phyloP scores from a whole-genome alignment of 805 yeast genomes.

The Schwanniomyces polymorphus region DNA sequence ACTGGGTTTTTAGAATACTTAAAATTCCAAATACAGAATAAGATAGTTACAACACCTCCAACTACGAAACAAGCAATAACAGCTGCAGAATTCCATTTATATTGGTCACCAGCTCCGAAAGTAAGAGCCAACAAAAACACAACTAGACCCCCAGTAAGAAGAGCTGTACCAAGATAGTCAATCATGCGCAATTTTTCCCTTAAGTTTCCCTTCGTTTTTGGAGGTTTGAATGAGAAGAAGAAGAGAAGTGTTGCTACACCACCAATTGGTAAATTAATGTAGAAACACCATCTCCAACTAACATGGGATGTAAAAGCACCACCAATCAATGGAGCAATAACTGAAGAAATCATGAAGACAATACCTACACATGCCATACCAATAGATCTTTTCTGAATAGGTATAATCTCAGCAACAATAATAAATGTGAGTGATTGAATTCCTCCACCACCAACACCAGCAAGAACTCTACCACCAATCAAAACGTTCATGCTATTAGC shows the following conservation, averaged over 20 bases:
- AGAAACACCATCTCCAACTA: conserved; percentile 76
- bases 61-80: conserved; percentile 48
- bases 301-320: conserved; percentile 45
- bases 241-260: conserved; percentile 45
- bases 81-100: conserved; percentile 54
- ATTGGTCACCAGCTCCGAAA: conserved; percentile 47
- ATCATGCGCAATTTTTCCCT: conserved; percentile 40
- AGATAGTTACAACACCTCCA: conserved; percentile 35
- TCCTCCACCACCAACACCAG: conserved; percentile 40
- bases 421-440: conserved; percentile 28
- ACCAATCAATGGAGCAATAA: conserved; percentile 56
- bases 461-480: conserved; percentile 42
- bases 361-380: conserved; percentile 34
- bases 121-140: conserved; percentile 49
- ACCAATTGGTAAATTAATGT: conserved; percentile 66
- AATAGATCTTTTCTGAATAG: conserved; percentile 34
- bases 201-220: conserved; percentile 37
- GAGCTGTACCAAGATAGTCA: conserved; percentile 44
- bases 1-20: conserved; percentile 43
- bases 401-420: conserved; percentile 30
- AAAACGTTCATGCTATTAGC: conserved; percentile 33
- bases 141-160: conserved; percentile 42
- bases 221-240: conserved; percentile 45
- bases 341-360: conserved; percentile 48
- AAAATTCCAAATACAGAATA: conserved; percentile 43